These are phyloP conservation scores for Tinospora cordifolia DNA, from an alignment of 164 flowering plant genomes.

Conservation along the genomic window DNA sequence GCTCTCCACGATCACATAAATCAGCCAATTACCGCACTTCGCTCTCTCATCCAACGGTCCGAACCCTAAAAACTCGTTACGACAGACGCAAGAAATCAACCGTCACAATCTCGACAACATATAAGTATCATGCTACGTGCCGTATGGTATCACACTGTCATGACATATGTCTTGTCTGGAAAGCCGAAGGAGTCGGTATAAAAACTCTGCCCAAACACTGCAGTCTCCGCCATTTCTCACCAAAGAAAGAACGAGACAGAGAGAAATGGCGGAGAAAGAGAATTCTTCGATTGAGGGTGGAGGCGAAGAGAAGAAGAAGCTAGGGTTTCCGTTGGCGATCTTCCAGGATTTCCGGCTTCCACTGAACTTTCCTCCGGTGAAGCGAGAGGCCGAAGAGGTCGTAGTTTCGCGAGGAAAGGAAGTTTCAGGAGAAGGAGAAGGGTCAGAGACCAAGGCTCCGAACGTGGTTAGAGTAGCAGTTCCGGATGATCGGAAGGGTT, in stretches of 20 bases:
- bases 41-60: too few relatives aligned
- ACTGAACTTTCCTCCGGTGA: constrained; percentile 2
- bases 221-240: constrained; percentile 5
- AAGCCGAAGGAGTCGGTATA: background rate
- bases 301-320: background rate
- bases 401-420: background rate
- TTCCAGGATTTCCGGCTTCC: constrained; percentile 1
- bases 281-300: background rate
- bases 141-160: too few relatives aligned
- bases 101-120: too few relatives aligned
- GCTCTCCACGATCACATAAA: too few relatives aligned
- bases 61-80: too few relatives aligned
- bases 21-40: too few relatives aligned
- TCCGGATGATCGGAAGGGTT: background rate
- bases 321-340: background rate
- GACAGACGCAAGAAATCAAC: too few relatives aligned
- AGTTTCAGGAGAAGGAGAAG: constrained; percentile 1
- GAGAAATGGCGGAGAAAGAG: constrained; percentile 7
- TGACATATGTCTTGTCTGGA: background rate
- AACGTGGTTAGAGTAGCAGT: constrained; percentile 11
- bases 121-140: too few relatives aligned
- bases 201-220: background rate
- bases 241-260: background rate
- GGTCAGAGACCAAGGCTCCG: background rate
- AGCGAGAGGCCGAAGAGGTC: constrained; percentile 2